phyloP scores from a whole-genome alignment of 2,329 filamentous ascomycete genomes.

The Westerdykella aurantiaca region DNA sequence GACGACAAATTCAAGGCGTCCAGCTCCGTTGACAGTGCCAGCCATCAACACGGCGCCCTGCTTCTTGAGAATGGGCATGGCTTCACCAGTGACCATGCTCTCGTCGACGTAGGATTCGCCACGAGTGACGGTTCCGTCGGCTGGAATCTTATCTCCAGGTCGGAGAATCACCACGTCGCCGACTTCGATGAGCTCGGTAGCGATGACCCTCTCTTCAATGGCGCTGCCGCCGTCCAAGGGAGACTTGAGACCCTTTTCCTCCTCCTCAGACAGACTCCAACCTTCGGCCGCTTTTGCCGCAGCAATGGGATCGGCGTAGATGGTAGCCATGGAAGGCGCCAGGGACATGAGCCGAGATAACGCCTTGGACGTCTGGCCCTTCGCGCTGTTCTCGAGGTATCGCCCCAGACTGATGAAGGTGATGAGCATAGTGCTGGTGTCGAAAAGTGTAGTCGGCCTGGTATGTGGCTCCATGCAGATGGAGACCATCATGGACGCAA shows the following conservation, averaged over 20 bases:
- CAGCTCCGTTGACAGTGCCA: slow-evolving; percentile 91
- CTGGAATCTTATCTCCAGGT: slow-evolving; percentile 93
- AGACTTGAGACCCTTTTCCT: slow-evolving; percentile 42
- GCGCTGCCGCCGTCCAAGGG: slow-evolving; percentile 50
- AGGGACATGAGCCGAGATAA: slow-evolving; percentile 92
- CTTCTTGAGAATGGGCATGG: slow-evolving; percentile 88
- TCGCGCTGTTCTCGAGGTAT: slow-evolving; percentile 88
- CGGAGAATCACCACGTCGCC: slow-evolving; percentile 89
- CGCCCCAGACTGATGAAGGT: slow-evolving; percentile 89
- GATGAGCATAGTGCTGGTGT: slow-evolving; percentile 97
- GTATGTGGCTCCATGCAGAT: slow-evolving; percentile 68
- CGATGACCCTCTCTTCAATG: slow-evolving; percentile 77
- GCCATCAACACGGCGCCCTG: slow-evolving; percentile 77
- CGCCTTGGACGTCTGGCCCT: slow-evolving; percentile 92
- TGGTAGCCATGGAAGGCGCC: slow-evolving; percentile 92
- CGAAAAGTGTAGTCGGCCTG: slow-evolving; percentile 83
- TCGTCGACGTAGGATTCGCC: slow-evolving; percentile 94
- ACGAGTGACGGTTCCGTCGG: slow-evolving; percentile 78
- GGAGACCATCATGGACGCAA: slow-evolving; percentile 79
- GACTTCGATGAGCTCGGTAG: slow-evolving; percentile 89
- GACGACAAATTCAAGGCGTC: slow-evolving; percentile 85
- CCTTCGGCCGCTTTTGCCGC: slow-evolving; percentile 82
- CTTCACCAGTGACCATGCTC: slow-evolving; percentile 97
- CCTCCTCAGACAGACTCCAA: slow-evolving; percentile 53
- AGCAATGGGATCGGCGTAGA: slow-evolving; percentile 90